A percentile compares a stretch with the other conserved stretches of the same genome.
These are phyloP conservation scores for Climacium dendroides DNA, from an alignment of 225 moss, liverwort and hornwort genomes.

Conservation along the genomic window DNA sequence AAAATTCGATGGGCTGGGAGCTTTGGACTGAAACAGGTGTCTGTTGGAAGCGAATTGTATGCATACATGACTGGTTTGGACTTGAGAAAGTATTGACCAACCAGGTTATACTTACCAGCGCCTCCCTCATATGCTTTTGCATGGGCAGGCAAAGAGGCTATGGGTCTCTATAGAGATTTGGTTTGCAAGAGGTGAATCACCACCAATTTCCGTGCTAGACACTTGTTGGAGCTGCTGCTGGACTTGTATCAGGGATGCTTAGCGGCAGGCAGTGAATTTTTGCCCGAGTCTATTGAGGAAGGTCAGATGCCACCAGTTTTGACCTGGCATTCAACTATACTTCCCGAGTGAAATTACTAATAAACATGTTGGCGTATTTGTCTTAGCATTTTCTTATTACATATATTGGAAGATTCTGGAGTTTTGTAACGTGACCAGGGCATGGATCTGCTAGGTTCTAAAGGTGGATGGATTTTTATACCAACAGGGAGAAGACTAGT, in stretches of 20 bases:
- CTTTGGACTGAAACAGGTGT: not conserved
- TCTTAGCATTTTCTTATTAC: not conserved
- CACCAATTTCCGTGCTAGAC: not conserved
- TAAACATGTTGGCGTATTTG: not conserved
- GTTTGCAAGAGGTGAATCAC: not conserved
- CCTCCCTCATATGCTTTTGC: not conserved
- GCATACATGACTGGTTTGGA: not conserved
- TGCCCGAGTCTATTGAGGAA: not conserved
- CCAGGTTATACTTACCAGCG: not conserved
- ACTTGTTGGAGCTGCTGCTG: not conserved
- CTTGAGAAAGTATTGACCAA: not conserved
- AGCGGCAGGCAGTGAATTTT: not conserved
- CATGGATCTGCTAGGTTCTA: not conserved
- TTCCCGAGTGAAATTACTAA: not conserved
- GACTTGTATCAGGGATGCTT: not conserved
- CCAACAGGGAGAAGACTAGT: not conserved
- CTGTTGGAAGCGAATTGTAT: not conserved
- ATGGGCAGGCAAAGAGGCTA: not conserved
- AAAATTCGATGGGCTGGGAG: not conserved
- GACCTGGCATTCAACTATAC: not conserved
- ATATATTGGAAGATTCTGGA: not conserved
- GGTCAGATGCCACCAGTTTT: not conserved
- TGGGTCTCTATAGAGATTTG: not conserved
- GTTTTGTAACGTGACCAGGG: not conserved
- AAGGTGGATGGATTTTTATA: not conserved